Evolutionary conservation across 805 yeast genomes (phyloP).

Genomic region (Pichia scutulata): DNA sequence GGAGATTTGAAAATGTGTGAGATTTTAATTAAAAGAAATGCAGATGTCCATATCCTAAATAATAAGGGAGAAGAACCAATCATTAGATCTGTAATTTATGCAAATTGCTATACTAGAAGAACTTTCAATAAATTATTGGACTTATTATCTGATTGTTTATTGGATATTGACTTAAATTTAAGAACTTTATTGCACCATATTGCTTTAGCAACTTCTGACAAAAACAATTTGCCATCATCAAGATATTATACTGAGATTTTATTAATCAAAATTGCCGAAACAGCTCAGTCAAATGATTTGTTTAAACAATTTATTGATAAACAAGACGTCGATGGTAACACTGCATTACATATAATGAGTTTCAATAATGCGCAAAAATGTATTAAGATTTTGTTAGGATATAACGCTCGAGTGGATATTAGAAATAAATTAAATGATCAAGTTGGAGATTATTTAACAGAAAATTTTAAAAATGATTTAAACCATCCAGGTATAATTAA

Average conservation of each 20-base stretch:
- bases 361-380: constrained; percentile 38
- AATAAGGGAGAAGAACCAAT: constrained; percentile 81
- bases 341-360: constrained; percentile 46
- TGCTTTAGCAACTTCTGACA: constrained; percentile 59
- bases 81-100: constrained; percentile 76
- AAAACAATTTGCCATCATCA: constrained; percentile 68
- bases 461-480: constrained; percentile 12
- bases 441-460: constrained; percentile 33
- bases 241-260: constrained; percentile 74
- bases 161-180: constrained; percentile 64
- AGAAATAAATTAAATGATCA: constrained; percentile 38
- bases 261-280: constrained; percentile 62
- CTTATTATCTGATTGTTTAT: constrained; percentile 65
- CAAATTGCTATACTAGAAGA: constrained; percentile 76
- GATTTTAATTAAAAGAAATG: constrained; percentile 67
- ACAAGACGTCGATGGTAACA: constrained; percentile 51
- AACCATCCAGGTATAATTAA: constrained; percentile 5
- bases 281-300: constrained; percentile 50
- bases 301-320: constrained; percentile 49
- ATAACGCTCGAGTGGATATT: constrained; percentile 47
- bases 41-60: constrained; percentile 52
- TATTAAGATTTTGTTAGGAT: constrained; percentile 37
- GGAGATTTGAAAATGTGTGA: constrained; percentile 77
- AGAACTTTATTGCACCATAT: constrained; percentile 85
- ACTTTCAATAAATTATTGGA: constrained; percentile 76